Conservation (phyloP, 352 stramenopile genomes). For the Aphanomyces invadans region DNA sequence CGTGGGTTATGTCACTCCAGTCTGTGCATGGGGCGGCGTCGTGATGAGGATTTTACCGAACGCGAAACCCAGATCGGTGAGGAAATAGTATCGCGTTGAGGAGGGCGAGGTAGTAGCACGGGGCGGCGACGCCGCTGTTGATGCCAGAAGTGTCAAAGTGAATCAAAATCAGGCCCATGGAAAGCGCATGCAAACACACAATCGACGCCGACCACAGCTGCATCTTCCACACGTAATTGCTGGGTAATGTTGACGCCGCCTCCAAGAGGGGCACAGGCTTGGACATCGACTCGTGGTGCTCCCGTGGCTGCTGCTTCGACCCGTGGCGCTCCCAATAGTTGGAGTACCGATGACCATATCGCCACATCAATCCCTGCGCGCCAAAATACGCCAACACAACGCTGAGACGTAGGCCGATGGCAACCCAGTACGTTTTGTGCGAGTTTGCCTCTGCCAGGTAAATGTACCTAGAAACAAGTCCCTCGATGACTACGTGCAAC, state of each 20-base stretch:
- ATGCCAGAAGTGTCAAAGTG: slow-evolving; percentile 1
- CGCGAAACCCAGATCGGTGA: slow-evolving; percentile 36
- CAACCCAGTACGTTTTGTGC: not conserved
- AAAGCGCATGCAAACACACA: slow-evolving; percentile 33
- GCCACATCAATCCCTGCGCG: slow-evolving; percentile 1
- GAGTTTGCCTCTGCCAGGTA: not conserved
- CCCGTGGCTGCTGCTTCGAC: not conserved
- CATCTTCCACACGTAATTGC: slow-evolving; percentile 33
- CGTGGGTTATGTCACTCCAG: too few relatives aligned
- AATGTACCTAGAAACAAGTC: not conserved
- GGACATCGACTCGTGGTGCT: not conserved
- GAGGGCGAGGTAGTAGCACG: slow-evolving; percentile 38
- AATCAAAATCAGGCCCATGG: slow-evolving; percentile 37
- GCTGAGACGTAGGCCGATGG: not conserved
- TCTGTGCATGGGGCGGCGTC: not conserved
- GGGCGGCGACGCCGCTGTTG: slow-evolving; percentile 22
- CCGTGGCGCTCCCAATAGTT: slow-evolving; percentile 2
- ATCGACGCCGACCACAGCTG: slow-evolving; percentile 32
- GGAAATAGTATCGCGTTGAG: slow-evolving; percentile 42
- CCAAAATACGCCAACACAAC: slow-evolving; percentile 9
- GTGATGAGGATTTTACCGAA: slow-evolving; percentile 17
- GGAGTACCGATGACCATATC: not conserved
- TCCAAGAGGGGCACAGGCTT: not conserved
- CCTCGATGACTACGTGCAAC: too few relatives aligned
- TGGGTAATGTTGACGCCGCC: slow-evolving; percentile 1